Percentiles rank a stretch among this genome's conserved stretches.
Evolutionary conservation across 2,329 filamentous ascomycete genomes (phyloP).

Genomic region (Ceratocystis ficicola): DNA sequence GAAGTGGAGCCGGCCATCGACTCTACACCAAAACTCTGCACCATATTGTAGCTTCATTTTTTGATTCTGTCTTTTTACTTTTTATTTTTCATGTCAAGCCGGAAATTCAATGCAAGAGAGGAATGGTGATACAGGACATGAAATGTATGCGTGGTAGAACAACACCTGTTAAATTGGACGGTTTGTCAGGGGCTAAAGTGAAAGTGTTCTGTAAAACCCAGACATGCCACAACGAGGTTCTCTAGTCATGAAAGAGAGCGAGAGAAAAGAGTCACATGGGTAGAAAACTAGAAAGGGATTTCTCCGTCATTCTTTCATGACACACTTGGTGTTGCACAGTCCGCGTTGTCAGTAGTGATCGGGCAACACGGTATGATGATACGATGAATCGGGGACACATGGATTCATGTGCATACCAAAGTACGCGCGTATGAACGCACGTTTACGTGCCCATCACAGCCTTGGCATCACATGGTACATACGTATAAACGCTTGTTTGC

Average conservation of each 20-base stretch:
- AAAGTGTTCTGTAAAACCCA: not conserved
- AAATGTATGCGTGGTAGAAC: not conserved
- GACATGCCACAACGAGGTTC: too few relatives aligned
- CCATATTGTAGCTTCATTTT: constrained; percentile 17
- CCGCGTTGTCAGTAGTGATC: too few relatives aligned
- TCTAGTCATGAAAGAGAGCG: too few relatives aligned
- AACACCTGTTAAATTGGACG: not conserved
- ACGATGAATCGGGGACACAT: not conserved
- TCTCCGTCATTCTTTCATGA: too few relatives aligned
- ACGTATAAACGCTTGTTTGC: not conserved
- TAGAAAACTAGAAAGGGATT: too few relatives aligned
- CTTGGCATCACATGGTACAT: not conserved
- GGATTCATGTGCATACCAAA: not conserved
- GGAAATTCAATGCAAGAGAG: not conserved
- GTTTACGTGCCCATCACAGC: not conserved
- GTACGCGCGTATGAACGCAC: not conserved
- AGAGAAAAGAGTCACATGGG: too few relatives aligned
- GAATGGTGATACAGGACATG: not conserved
- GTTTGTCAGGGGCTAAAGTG: not conserved
- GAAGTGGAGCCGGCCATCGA: not conserved
- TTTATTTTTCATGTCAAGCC: not conserved
- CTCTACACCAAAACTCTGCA: constrained; percentile 13
- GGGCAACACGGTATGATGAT: too few relatives aligned
- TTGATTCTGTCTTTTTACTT: not conserved
- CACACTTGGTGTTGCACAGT: too few relatives aligned